Conservation (phyloP, 148 eudicot species). For the Euryodendron excelsum region DNA sequence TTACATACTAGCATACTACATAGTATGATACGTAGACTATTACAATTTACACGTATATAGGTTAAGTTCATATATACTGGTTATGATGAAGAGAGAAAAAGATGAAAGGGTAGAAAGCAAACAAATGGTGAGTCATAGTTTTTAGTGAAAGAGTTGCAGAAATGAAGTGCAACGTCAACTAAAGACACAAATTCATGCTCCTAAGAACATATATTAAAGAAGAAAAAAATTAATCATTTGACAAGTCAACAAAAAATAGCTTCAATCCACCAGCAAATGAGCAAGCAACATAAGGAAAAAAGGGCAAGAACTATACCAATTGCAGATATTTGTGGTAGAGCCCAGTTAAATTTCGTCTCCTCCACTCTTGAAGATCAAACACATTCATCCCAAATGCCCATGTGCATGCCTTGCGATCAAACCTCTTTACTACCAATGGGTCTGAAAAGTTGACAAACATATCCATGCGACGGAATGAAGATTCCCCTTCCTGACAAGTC, state of each 20-base stretch:
- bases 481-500: conserved; percentile 65
- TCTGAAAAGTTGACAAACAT: conserved; percentile 76
- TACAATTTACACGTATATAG: too few species aligned
- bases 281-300: background rate
- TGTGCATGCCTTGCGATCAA: conserved; percentile 67
- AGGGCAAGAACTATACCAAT: conserved; percentile 38
- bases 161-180: background rate
- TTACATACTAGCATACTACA: too few species aligned
- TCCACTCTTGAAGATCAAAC: conserved; percentile 82
- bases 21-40: too few species aligned
- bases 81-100: background rate
- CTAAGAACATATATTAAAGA: background rate
- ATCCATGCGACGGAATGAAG: conserved; percentile 69
- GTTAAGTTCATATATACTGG: too few species aligned
- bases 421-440: conserved; percentile 53
- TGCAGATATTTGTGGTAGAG: conserved; percentile 62
- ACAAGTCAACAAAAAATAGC: background rate
- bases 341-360: conserved; percentile 57
- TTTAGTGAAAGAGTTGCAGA: background rate
- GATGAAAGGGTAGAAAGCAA: background rate
- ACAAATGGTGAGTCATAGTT: background rate
- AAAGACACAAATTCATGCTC: background rate
- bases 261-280: background rate
- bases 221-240: background rate
- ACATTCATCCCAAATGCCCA: conserved; percentile 99